Conservation (phyloP, 208 protist species). For the Lotmaria passim region DNA sequence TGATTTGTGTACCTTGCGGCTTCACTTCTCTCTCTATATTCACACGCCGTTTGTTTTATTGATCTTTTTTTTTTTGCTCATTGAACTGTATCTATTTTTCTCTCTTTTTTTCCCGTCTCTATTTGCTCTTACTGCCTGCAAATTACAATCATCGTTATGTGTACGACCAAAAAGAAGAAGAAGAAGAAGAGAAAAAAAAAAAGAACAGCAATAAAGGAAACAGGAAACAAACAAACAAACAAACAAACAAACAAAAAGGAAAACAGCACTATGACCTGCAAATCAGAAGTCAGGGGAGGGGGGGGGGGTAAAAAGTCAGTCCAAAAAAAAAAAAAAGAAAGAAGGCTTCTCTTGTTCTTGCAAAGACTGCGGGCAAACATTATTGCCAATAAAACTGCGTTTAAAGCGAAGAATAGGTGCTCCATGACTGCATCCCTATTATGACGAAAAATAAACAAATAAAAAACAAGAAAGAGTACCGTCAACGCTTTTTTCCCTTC, state of each 20-base stretch:
- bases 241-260: too few relatives aligned
- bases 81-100: neutral
- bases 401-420: too few relatives aligned
- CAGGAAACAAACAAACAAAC: constrained; percentile 3
- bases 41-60: neutral
- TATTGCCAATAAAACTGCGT: too few relatives aligned
- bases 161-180: neutral
- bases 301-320: too few relatives aligned
- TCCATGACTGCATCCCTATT: too few relatives aligned
- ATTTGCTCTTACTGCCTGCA: constrained; percentile 1
- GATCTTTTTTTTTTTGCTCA: neutral
- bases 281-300: too few relatives aligned
- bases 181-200: neutral
- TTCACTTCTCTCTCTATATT: neutral
- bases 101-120: constrained; percentile 1
- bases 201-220: neutral
- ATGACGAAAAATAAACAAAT: neutral
- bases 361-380: too few relatives aligned
- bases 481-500: neutral
- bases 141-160: too few relatives aligned
- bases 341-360: too few relatives aligned
- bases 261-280: too few relatives aligned
- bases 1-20: too few relatives aligned
- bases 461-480: neutral
- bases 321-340: too few relatives aligned